Evolutionary conservation across 2,329 filamentous ascomycete species (phyloP), one percentile per base, ranked within the genome.

Genomic region (Apiospora phragmitis): DNA sequence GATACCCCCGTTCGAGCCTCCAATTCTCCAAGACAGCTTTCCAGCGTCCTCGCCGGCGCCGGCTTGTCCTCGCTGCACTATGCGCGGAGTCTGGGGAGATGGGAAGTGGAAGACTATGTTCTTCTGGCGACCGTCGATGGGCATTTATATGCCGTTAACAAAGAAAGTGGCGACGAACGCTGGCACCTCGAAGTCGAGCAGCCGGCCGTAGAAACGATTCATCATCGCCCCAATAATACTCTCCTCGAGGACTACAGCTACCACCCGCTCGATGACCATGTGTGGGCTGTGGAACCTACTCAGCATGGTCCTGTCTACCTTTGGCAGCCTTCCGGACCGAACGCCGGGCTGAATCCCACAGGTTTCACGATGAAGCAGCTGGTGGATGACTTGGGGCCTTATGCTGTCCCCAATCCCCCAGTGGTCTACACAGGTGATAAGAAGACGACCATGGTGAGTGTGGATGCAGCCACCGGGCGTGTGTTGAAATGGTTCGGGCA

Each of bases 41-140:
- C 88, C 84, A 88, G 87, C 80, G 83, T 82, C 74, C 81, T 79
- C 71, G 76, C 84, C 70, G 85, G 87, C 81, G 87, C 88, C 81
- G 91, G 90, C 78, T 87, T 93, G 83, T 89, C 92, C 86, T 91
- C 93, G 93, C 93, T 92, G 92, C 92, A 93, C 81, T 88, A 88
- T 92, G 95, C 94, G 95, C 95, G 95, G 91, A 97, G 92, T 88
- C 88, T 98, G 89, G 92, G 95, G 90, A 95, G 98, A 86, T 98
- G 95, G 95, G 94, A 98, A 93, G 95, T 98, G 85, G 95, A 98
- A 93, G 95, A 98, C 88, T 97, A 98, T 90, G 93, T 98, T 86
- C 94, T 99, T 87, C 88, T 99, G 93, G 95, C 96, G 93, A 98
- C 96, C 89, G 93, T 98, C 90, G 95, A 98, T 88, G 96, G 96